phyloP scores from a whole-genome alignment of 805 yeast genomes.

The Kodamaea leandrae region DNA sequence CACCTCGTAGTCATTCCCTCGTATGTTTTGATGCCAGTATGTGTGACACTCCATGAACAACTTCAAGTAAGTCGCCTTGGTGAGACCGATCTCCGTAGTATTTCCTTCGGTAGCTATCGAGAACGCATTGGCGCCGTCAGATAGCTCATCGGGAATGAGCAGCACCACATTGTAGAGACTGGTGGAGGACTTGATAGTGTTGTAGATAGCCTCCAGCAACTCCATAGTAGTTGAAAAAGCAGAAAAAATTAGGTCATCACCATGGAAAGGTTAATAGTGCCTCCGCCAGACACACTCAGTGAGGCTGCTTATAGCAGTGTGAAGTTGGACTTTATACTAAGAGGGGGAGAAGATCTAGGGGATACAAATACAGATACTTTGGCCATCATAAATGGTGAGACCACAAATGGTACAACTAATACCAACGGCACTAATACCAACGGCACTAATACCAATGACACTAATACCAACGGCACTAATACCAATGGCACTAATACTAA shows the following conservation, averaged over 20 bases:
- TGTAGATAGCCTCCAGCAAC: slow-evolving; percentile 1
- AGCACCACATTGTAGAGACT: slow-evolving; percentile 10
- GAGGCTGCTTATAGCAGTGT: slow-evolving; percentile 30
- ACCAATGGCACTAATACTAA: background rate
- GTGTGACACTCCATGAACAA: slow-evolving; percentile 34
- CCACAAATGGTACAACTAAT: background rate
- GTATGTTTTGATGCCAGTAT: slow-evolving; percentile 22
- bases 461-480: background rate
- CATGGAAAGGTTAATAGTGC: slow-evolving; percentile 13
- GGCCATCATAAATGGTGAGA: too few species aligned
- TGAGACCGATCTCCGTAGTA: slow-evolving; percentile 30
- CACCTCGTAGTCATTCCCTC: slow-evolving; percentile 1
- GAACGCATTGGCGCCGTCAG: background rate
- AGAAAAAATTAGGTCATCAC: background rate
- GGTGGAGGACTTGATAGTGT: background rate
- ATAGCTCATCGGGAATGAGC: slow-evolving; percentile 10
- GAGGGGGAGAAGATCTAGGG: slow-evolving; percentile 4
- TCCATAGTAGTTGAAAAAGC: slow-evolving; percentile 1
- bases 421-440: background rate
- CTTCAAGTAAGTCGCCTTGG: slow-evolving; percentile 27
- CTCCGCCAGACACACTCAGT: slow-evolving; percentile 30
- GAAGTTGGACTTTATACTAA: slow-evolving; percentile 25
- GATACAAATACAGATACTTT: background rate
- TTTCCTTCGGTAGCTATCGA: slow-evolving; percentile 7
- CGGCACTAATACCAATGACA: background rate